Evolutionary conservation across 2,329 filamentous ascomycete species (phyloP).

Genomic region (Nothophaeocryptopus gaeumannii): DNA sequence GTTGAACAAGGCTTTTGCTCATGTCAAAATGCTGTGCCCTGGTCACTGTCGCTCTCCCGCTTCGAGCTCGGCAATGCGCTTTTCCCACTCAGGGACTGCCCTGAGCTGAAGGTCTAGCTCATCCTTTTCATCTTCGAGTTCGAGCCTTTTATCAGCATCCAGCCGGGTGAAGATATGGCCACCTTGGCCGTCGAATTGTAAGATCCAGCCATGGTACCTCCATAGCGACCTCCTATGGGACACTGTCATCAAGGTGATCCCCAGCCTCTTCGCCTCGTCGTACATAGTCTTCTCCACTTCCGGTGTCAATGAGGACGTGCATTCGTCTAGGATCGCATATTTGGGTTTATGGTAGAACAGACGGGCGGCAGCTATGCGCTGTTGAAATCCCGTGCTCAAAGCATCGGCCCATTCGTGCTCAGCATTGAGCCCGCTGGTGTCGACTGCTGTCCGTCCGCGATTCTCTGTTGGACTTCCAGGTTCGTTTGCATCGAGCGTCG

Average conservation of each 20-base stretch:
- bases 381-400: conserved; percentile 86
- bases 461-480: conserved; percentile 16
- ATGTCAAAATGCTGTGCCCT: background rate
- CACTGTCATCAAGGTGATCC: conserved; percentile 96
- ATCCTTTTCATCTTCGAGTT: conserved; percentile 93
- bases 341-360: conserved; percentile 90
- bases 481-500: conserved; percentile 8
- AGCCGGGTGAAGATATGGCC: conserved; percentile 84
- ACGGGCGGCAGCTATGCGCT: conserved; percentile 93
- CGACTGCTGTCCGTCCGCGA: conserved; percentile 9
- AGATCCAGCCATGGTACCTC: conserved; percentile 91
- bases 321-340: conserved; percentile 96
- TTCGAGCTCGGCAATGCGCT: conserved; percentile 72
- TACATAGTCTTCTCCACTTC: conserved; percentile 97
- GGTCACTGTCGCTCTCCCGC: conserved; percentile 23
- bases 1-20: background rate
- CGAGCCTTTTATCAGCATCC: conserved; percentile 80
- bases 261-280: conserved; percentile 85
- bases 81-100: conserved; percentile 83
- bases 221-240: conserved; percentile 86
- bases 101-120: conserved; percentile 83
- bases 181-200: conserved; percentile 96
- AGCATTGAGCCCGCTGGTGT: conserved; percentile 70
- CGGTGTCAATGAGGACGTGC: conserved; percentile 89
- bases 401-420: conserved; percentile 97